Evolutionary conservation across 129 eudicot genomes (phyloP), one percentile per base, ranked within the genome.

Genomic region (Lactuca sativa): DNA sequence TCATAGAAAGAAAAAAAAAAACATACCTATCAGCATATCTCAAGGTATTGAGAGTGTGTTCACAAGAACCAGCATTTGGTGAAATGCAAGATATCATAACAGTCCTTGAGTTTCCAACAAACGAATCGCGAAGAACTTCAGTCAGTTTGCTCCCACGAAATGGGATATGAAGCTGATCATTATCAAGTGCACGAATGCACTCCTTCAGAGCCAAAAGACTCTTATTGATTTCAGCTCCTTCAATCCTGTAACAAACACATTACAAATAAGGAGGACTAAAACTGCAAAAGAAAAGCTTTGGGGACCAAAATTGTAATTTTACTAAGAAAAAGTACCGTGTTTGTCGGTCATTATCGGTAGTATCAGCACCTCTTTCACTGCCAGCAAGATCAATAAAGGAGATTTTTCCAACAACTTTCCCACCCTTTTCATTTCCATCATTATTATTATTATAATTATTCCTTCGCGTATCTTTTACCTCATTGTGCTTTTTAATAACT

Each of bases 371-470:
- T 80, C 97, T 88, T 84, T 91, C 97, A 72, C 97, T 91, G 56
- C 97, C 97, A 73, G 97, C 97, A 67, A 91, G 97, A 84, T 91
- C 97, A 74, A 91, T 91, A 64, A 91, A 91, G 34, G 97, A 91
- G 60, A 91, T 88, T 64, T 91, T 91, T 32, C 97, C 97, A 17
- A 91, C 84, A 59, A 91, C 87, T 77, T 86, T 91, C 71, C 93
- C 97, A 64, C 62, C 73, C 67, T 76, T 83, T 31, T 86, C 97
- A 47, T 87, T 90, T 18, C 55, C 86, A 74, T 82, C 88, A 78
- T 75, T 77, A 59, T 72, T 71, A 16, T 37, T 71, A 30, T 18
- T 72, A 59, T 59, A 43, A 12, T 60, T 32, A 55, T 78, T 86
- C 17, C 96, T 66, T 81, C 73, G 88, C 48, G 90, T 70, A 9